These are phyloP conservation scores for Helminthosporium solani DNA, from an alignment of 2,329 filamentous ascomycete genomes.

Conservation along the genomic window DNA sequence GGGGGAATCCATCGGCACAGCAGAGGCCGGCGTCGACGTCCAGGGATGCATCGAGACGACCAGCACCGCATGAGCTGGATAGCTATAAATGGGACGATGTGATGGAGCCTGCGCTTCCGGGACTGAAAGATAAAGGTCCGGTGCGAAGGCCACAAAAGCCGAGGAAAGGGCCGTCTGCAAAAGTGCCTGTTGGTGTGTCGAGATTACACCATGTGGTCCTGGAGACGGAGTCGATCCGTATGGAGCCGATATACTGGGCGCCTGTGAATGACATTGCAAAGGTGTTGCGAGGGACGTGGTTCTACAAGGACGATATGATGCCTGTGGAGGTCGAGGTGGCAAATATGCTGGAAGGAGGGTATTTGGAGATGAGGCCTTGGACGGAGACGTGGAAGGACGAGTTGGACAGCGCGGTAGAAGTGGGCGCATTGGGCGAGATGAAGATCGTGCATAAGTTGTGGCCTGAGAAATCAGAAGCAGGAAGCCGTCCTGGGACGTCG, in stretches of 20 bases:
- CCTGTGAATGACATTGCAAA: slow-evolving; percentile 84
- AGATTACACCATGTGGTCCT: slow-evolving; percentile 84
- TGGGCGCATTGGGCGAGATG: slow-evolving; percentile 85
- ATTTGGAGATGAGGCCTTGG: slow-evolving; percentile 82
- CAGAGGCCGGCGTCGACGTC: slow-evolving; percentile 25
- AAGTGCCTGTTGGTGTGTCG: slow-evolving; percentile 85
- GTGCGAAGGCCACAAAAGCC: slow-evolving; percentile 22
- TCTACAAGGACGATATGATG: slow-evolving; percentile 92
- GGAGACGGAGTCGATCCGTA: slow-evolving; percentile 61
- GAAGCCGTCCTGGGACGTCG: slow-evolving; percentile 46
- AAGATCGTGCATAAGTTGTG: slow-evolving; percentile 85
- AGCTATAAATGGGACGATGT: slow-evolving; percentile 53
- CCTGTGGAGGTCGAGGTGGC: slow-evolving; percentile 83
- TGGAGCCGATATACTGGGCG: slow-evolving; percentile 98
- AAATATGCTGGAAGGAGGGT: slow-evolving; percentile 91
- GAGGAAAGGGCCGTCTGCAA: slow-evolving; percentile 46
- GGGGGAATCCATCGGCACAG: slow-evolving; percentile 32
- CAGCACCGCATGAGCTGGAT: slow-evolving; percentile 44
- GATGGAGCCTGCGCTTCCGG: slow-evolving; percentile 35
- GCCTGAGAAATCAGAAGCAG: slow-evolving; percentile 62
- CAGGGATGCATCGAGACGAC: slow-evolving; percentile 26
- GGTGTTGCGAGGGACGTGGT: slow-evolving; percentile 90
- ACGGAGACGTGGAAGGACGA: slow-evolving; percentile 92
- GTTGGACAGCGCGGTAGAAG: slow-evolving; percentile 82
- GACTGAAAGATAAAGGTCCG: slow-evolving; percentile 31